phyloP scores from a whole-genome alignment of 2,329 filamentous ascomycete species.

The Davidsoniella eucalypti region DNA sequence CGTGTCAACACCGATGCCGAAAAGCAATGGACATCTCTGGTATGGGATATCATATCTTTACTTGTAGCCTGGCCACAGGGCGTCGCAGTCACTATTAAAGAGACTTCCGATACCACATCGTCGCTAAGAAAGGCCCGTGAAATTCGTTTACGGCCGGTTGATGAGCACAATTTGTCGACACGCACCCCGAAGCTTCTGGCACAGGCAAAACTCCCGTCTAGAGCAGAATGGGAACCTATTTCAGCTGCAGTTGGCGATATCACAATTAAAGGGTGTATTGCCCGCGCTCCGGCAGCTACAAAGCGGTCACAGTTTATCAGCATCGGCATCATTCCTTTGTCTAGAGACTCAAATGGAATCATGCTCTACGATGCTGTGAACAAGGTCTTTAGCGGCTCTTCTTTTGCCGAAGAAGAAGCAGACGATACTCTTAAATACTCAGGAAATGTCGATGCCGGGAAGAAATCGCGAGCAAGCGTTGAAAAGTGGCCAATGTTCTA shows the following conservation, averaged over 20 bases:
- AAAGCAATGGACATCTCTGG: constrained; percentile 50
- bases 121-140: neutral
- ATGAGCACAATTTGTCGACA: constrained; percentile 6
- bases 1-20: constrained; percentile 38
- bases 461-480: constrained; percentile 41
- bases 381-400: constrained; percentile 55
- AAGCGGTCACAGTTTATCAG: constrained; percentile 68
- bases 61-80: constrained; percentile 51
- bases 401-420: constrained; percentile 50
- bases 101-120: neutral
- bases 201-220: constrained; percentile 48
- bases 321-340: constrained; percentile 53
- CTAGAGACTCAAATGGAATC: constrained; percentile 37
- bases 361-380: constrained; percentile 67
- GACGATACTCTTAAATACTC: constrained; percentile 19
- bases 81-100: constrained; percentile 36
- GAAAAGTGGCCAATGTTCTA: constrained; percentile 86
- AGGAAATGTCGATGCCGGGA: constrained; percentile 27
- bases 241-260: constrained; percentile 48
- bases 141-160: neutral
- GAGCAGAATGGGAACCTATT: constrained; percentile 51
- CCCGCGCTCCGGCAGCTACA: constrained; percentile 49
- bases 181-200: constrained; percentile 36
- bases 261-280: constrained; percentile 55
- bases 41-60: constrained; percentile 41